These are phyloP conservation scores for Pseudofabraea citricarpa DNA, from an alignment of 2,329 filamentous ascomycete species.

Conservation along the genomic window DNA sequence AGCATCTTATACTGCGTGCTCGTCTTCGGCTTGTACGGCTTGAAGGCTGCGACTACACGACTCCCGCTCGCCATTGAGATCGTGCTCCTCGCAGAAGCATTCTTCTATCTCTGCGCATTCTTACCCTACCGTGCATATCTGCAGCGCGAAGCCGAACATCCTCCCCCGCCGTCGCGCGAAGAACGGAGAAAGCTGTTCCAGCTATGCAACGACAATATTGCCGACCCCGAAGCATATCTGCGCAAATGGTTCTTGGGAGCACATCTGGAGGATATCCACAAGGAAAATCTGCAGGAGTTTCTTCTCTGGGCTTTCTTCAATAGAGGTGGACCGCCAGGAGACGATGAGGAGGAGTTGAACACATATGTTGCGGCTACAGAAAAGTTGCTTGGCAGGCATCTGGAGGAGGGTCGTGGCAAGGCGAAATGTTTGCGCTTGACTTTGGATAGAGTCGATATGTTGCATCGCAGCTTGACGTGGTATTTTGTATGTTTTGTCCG, in stretches of 20 bases:
- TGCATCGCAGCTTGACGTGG: conserved; percentile 51
- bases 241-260: conserved; percentile 55
- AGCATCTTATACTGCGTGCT: conserved; percentile 40
- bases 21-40: conserved; percentile 26
- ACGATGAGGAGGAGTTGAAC: conserved; percentile 49
- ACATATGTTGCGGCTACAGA: conserved; percentile 49
- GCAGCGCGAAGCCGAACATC: conserved; percentile 46
- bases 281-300: conserved; percentile 57
- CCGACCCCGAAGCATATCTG: conserved; percentile 47
- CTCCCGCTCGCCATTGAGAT: conserved; percentile 28
- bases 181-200: conserved; percentile 45
- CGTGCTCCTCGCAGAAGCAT: conserved; percentile 44
- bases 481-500: conserved; percentile 50
- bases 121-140: conserved; percentile 46
- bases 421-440: conserved; percentile 51
- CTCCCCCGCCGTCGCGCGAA: conserved; percentile 35
- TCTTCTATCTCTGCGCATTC: conserved; percentile 50
- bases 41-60: conserved; percentile 23
- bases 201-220: conserved; percentile 45
- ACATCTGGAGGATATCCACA: conserved; percentile 43
- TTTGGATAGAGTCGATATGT: conserved; percentile 51
- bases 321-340: conserved; percentile 34
- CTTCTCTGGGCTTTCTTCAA: conserved; percentile 57
- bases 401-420: conserved; percentile 46
- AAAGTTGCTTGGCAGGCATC: conserved; percentile 40